These are phyloP conservation scores for Solanum gandarillasii DNA, from an alignment of 257 asterid species.

Conservation along the genomic window DNA sequence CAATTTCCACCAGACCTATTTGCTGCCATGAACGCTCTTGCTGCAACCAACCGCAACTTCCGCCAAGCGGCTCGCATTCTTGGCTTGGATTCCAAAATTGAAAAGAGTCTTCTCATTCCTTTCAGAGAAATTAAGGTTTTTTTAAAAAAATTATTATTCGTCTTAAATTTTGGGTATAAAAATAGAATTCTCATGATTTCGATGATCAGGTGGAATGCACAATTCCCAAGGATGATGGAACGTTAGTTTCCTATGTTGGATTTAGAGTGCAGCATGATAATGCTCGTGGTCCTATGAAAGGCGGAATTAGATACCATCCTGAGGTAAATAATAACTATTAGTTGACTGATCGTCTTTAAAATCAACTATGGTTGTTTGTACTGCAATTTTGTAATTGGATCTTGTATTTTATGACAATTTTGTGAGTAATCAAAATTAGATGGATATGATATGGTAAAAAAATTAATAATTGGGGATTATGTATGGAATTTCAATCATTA, in stretches of 20 bases:
- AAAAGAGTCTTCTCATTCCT: not conserved
- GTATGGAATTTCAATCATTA: not conserved
- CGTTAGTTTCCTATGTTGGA: constrained; percentile 71
- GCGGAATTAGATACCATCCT: constrained; percentile 97
- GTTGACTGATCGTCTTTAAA: not conserved
- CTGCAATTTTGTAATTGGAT: not conserved
- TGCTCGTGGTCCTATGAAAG: constrained; percentile 98
- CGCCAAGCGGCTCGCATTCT: not conserved
- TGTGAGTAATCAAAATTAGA: not conserved
- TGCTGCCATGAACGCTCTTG: not conserved
- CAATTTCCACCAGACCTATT: not conserved
- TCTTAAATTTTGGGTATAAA: too few species aligned
- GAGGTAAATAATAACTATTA: constrained; percentile 32
- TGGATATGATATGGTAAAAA: not conserved
- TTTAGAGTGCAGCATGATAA: constrained; percentile 93
- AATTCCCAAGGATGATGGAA: constrained; percentile 88
- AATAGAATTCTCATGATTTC: not conserved
- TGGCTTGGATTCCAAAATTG: not conserved
- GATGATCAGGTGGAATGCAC: constrained; percentile 74
- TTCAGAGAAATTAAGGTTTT: not conserved
- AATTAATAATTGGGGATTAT: not conserved
- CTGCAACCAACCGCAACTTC: not conserved
- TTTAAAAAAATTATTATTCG: too few species aligned
- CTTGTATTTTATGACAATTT: not conserved
- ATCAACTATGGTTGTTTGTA: not conserved